A percentile compares a stretch with the other conserved stretches of the same genome.
These are phyloP conservation scores for Daphne laureola DNA, from an alignment of 441 rosid genomes.

Conservation along the genomic window DNA sequence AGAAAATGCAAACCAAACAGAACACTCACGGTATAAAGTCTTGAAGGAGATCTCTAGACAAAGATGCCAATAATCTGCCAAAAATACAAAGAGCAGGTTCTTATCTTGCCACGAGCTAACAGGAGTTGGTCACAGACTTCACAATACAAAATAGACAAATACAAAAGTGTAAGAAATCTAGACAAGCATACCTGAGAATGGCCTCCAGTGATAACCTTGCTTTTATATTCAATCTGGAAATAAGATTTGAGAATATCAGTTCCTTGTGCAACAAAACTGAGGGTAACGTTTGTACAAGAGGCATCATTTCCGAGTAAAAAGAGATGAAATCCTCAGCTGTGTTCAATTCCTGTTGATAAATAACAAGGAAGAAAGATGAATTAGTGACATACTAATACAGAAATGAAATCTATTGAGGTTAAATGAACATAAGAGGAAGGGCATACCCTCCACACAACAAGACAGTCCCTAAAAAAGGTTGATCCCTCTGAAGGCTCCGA, in stretches of 20 bases:
- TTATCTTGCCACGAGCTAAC: neutral
- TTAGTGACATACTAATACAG: neutral
- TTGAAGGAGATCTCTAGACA: conserved; percentile 78
- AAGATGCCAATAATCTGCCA: conserved; percentile 77
- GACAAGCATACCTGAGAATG: conserved; percentile 53
- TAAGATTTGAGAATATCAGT: conserved; percentile 54
- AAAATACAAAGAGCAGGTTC: conserved; percentile 1
- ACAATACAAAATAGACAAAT: too few species aligned
- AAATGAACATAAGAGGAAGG: neutral
- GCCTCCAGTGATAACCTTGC: conserved; percentile 90
- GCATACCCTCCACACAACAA: conserved; percentile 87
- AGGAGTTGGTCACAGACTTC: conserved; percentile 1
- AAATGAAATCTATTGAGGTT: neutral
- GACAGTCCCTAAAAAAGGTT: conserved; percentile 72
- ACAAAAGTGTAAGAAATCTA: too few species aligned
- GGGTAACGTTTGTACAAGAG: conserved; percentile 65
- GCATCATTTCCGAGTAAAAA: conserved; percentile 66
- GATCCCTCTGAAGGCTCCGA: conserved; percentile 78
- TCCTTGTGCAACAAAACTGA: conserved; percentile 68
- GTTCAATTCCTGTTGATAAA: conserved; percentile 64
- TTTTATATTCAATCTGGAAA: conserved; percentile 65
- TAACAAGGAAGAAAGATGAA: conserved; percentile 14
- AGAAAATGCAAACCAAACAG: conserved; percentile 2
- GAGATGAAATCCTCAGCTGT: conserved; percentile 91
- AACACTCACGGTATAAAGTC: conserved; percentile 66